Evolutionary conservation across 306 rosid genomes (phyloP).

Genomic region (Medicago ruthenica): DNA sequence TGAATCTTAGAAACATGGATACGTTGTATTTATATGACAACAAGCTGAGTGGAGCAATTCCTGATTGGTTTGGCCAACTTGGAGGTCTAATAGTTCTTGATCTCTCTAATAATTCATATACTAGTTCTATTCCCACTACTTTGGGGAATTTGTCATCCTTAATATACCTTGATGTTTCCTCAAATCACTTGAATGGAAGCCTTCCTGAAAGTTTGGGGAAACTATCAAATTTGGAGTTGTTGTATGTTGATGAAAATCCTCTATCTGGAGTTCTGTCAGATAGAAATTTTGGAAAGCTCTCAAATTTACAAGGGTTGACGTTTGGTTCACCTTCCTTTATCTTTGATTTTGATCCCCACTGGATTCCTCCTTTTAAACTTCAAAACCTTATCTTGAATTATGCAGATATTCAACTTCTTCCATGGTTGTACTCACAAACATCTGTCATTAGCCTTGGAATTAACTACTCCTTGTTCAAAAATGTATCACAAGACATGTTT

Average conservation of each 20-base stretch:
- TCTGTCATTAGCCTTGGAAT: background rate
- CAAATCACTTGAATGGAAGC: background rate
- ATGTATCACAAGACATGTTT: background rate
- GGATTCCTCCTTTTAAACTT: constrained; percentile 23
- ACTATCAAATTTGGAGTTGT: background rate
- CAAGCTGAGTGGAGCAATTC: background rate
- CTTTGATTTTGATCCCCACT: constrained; percentile 2
- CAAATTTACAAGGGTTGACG: too few species aligned
- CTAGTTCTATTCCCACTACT: background rate
- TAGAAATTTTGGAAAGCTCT: background rate
- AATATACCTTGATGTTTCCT: rapidly evolving
- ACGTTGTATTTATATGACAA: background rate
- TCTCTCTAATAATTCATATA: background rate
- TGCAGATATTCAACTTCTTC: background rate
- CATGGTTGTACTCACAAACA: background rate
- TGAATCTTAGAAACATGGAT: background rate
- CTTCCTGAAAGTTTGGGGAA: constrained; percentile 6
- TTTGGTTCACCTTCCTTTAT: background rate
- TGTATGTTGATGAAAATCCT: background rate
- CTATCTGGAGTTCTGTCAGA: too few species aligned
- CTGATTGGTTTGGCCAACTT: background rate
- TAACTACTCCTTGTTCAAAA: background rate
- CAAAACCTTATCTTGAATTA: rapidly evolving
- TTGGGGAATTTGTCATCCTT: constrained; percentile 15
- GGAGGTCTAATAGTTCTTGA: background rate